Base-by-base conservation (phyloP, 176 grass and related monocot species). In the Elaeis guineensis region DNA sequence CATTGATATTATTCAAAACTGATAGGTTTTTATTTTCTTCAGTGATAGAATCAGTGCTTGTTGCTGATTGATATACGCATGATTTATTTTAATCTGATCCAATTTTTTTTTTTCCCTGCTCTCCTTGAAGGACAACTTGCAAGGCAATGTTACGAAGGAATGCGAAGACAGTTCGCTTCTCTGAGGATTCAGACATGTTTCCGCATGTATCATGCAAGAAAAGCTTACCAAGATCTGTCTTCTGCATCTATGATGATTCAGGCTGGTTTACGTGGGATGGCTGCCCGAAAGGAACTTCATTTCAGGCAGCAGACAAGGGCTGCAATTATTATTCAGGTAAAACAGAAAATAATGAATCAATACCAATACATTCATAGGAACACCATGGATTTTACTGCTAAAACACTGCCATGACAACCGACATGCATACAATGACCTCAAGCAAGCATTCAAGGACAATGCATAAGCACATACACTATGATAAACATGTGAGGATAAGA, bases 241-340 rank as follows among this genome's bases (percentile, higher is more conserved):
- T 61, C 25, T 69, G 85, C 78, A 35, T 70, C 73, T 28, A 60
- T 97, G 83, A 83, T 65, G 25, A 82, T 97, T 74, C 87, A 97
- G 78, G 84, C 87, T 71, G 76, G 72, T 75, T 77, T 97, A 50
- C 80, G 81, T 18, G 92, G 92, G 55, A 89, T 91, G 92, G 58
- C 70, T 50, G 87, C 92, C 72, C 65, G 92, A 11, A 88, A 88
- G 65, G 92, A 91, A 54, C 75, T 97, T 59, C 62, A 88, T 50
- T 89, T 97, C 66, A 90, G 87, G 76, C 73, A 66, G 53, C 69
- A 85, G 72, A 85, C 70, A 51, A 88, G 69, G 74, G 87, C 92
- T 48, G 80, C 81, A 29, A 83, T 85, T 64, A 66, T 89, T 69
- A 85, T 97, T 70, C 92, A 97, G 91, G 91, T 90, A 85, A 44